Conservation (phyloP, 169 alveolate species). For the Eimeria brunetti region DNA sequence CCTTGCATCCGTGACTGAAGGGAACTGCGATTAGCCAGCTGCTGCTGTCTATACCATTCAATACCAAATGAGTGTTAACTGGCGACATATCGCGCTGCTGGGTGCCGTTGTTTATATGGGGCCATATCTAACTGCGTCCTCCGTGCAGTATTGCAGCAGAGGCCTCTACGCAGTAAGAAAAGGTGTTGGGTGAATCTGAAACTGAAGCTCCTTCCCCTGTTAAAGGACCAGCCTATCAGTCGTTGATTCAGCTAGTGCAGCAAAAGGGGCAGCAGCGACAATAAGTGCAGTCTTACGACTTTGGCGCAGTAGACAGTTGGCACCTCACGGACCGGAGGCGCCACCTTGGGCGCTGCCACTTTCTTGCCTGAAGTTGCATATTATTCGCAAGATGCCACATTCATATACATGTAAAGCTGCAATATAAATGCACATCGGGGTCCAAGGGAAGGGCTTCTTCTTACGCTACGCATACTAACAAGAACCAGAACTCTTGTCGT, state of each 20-base stretch:
- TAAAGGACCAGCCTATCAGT: too few relatives aligned
- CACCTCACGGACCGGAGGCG: constrained; percentile 44
- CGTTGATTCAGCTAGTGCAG: neutral
- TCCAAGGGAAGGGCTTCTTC: neutral
- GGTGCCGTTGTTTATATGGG: neutral
- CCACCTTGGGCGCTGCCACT: constrained; percentile 64
- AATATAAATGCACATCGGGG: too few relatives aligned
- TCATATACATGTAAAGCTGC: too few relatives aligned
- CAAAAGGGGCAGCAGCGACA: neutral
- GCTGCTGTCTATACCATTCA: neutral
- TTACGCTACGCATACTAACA: neutral
- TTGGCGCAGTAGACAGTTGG: constrained; percentile 62
- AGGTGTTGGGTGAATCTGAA: neutral
- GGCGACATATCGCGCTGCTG: neutral
- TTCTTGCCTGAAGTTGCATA: constrained; percentile 48
- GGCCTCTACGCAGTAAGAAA: neutral
- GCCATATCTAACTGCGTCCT: neutral
- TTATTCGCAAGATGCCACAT: neutral
- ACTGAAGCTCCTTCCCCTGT: neutral
- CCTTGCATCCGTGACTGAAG: neutral
- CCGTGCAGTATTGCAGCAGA: neutral
- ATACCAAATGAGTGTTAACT: neutral
- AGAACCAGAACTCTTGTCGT: neutral
- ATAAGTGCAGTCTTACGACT: constrained; percentile 12
- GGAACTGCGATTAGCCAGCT: neutral